A percentile compares a stretch with the other conserved stretches of the same genome.
Conservation (phyloP, 768 basidiomycete species). For the Tylopilus plumbeoviolaceoides region DNA sequence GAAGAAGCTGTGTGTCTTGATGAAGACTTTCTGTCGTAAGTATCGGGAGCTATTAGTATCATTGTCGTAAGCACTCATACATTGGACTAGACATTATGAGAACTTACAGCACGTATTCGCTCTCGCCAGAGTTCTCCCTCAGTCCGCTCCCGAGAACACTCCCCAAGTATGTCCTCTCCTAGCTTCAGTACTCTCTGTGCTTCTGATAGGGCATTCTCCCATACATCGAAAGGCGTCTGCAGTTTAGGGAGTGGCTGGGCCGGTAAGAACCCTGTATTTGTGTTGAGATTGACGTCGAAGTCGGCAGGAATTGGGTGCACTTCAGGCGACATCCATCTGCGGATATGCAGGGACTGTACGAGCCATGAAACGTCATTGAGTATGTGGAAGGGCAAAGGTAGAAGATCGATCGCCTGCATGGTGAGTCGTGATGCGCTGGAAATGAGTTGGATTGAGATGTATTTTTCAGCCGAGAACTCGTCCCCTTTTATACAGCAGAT, state of each 20-base stretch:
- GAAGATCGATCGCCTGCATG: constrained; percentile 35
- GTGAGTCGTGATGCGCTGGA: constrained; percentile 5
- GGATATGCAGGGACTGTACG: constrained; percentile 41
- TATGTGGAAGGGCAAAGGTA: constrained; percentile 53
- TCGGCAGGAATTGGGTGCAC: constrained; percentile 38
- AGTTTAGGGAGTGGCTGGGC: constrained; percentile 55
- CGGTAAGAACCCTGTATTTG: constrained; percentile 83
- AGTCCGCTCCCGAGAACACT: constrained; percentile 43
- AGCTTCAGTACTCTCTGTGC: constrained; percentile 53
- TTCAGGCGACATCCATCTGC: constrained; percentile 26
- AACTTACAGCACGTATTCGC: constrained; percentile 58
- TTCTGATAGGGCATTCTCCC: constrained; percentile 64
- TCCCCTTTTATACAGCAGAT: constrained; percentile 30
- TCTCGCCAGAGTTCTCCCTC: constrained; percentile 68
- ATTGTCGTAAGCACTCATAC: constrained; percentile 13
- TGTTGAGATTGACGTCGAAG: constrained; percentile 47
- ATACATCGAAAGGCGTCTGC: constrained; percentile 49
- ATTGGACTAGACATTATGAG: constrained; percentile 1
- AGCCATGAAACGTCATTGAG: constrained; percentile 44
- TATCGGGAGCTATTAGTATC: constrained; percentile 57
- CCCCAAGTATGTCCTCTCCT: constrained; percentile 52
- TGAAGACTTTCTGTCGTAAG: constrained; percentile 54
- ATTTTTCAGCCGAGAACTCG: background rate
- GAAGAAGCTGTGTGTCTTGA: constrained; percentile 55
- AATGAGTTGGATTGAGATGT: constrained; percentile 5